Evolutionary conservation across 192 early-diverging fungal species (phyloP), one percentile per base, ranked within the genome.

Genomic region (Coemansia sp.): DNA sequence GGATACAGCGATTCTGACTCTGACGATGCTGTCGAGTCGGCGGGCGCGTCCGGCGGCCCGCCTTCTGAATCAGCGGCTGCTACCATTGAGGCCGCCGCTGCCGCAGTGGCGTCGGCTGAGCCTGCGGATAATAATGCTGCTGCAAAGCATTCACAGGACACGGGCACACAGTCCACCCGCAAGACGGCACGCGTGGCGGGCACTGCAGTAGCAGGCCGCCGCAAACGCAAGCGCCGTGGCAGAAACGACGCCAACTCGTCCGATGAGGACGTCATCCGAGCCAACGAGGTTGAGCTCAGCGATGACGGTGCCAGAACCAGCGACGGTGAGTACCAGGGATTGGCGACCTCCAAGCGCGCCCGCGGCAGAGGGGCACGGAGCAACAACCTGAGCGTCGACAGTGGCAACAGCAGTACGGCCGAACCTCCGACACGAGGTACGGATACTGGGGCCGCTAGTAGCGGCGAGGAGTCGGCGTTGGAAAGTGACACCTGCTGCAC

Each of bases 391-490:
- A 70, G 62, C 70, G 62, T 43, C 61, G 82, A 61, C 63, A 75
- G 59, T 42, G 77, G 70, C 73, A 58, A 67, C 74, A 67, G 69
- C 69, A 75, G 81, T 71, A 55, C 81, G 70, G 18, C 83, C 64
- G 67, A 77, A 26, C 66, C 48, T 23, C 57, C 52, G 4, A 25
- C 43, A 8, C 55, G 55, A 26, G 75, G 70, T 58, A 80, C 81
- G 31, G 84, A 77, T 42, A 88, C 88, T n/a, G 86, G 83, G 42
- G 84, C 83, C 13, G 81, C 78, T 52, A 82, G 82, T 33, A 85
- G 82, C 58, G 83, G 86, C 63, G 91, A 91, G 67, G 84, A 90
- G 49, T 93, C 88, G 6, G 88, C 88, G 31, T 40, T 55, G 1
- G 72, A 75, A 20, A 75, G 73, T 60, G 72, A 77, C 52, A 51